These are phyloP conservation scores for Obelidium mucronatum DNA, from an alignment of 192 early-diverging fungal genomes.

Conservation along the genomic window DNA sequence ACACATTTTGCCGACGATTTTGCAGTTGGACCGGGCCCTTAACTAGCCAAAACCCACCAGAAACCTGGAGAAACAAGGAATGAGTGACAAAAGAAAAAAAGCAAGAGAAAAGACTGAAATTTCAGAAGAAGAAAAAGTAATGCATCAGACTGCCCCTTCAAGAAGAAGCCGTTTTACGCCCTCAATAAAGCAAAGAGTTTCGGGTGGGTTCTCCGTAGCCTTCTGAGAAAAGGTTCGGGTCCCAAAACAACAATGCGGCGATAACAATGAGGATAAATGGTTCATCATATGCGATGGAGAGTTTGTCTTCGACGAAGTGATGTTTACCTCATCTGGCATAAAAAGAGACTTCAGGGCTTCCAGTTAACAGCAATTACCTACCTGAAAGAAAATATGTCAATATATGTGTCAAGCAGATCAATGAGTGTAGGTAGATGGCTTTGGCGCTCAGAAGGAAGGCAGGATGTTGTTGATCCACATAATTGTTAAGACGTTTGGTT, in stretches of 20 bases:
- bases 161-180: neutral
- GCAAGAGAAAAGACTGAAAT: no score
- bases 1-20: no score
- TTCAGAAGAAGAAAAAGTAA: neutral
- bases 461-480: conserved; percentile 25
- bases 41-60: no score
- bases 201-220: neutral
- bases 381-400: neutral
- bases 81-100: no score
- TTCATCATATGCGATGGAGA: neutral
- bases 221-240: neutral
- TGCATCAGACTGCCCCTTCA: neutral
- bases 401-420: neutral
- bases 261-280: neutral
- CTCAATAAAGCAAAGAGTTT: neutral
- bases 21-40: no score
- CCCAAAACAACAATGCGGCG: neutral
- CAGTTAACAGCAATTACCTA: no score
- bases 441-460: conserved; percentile 26
- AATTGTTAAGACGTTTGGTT: conserved; percentile 21
- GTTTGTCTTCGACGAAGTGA: neutral
- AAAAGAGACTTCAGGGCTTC: no score
- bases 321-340: neutral
- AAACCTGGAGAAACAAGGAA: no score
- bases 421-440: neutral